Percentiles rank a stretch among this genome's conserved stretches.
These are phyloP conservation scores for Malus hybrid DNA, from an alignment of 331 rosid genomes.

Conservation along the genomic window DNA sequence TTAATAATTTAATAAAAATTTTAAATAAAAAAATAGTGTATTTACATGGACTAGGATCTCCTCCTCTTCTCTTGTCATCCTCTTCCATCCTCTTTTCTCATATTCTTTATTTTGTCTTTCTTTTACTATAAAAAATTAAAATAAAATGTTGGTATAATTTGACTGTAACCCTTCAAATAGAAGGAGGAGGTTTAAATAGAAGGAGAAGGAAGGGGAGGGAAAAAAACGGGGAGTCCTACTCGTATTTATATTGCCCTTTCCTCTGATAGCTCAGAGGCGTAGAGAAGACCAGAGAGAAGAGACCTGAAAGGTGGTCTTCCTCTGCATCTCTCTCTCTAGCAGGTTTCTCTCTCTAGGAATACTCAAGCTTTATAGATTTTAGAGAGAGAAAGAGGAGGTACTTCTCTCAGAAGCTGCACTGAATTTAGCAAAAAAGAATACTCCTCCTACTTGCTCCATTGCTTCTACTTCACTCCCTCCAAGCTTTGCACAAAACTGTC, in stretches of 20 bases:
- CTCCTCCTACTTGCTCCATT: conserved; percentile 1
- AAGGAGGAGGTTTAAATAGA: background rate
- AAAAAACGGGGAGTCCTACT: no score
- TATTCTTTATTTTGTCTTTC: no score
- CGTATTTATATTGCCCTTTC: background rate
- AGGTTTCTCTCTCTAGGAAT: conserved; percentile 3
- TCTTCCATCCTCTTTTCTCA: no score
- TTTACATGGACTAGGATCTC: no score
- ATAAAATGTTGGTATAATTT: no score
- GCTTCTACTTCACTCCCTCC: conserved; percentile 19
- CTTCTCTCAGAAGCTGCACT: background rate
- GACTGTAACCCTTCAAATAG: no score
- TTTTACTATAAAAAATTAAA: no score
- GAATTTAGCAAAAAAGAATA: background rate
- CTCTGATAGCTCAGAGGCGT: conserved; percentile 1
- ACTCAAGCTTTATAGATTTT: background rate
- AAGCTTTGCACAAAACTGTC: background rate
- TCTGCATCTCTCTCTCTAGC: background rate
- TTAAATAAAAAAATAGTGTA: background rate
- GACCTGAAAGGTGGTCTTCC: conserved; percentile 16
- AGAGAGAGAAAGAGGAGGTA: background rate
- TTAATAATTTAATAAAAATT: background rate
- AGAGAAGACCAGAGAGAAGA: conserved; percentile 37
- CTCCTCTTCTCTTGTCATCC: no score
- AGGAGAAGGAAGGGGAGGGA: background rate